Conservation (phyloP, 129 eudicot species). For the Pseudognaphalium luteoalbum region DNA sequence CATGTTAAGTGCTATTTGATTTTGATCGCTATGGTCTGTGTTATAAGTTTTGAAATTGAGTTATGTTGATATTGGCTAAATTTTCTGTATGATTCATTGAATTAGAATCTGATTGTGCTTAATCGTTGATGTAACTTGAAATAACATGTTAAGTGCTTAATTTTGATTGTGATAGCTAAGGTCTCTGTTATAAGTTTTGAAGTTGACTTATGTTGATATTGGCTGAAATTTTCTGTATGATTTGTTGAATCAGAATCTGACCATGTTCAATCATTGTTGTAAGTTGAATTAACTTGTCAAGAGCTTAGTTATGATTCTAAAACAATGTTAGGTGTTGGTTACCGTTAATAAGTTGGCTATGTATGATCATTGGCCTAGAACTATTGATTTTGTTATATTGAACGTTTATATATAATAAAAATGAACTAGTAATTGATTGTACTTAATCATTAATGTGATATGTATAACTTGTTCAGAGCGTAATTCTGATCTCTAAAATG, state of each 20-base stretch:
- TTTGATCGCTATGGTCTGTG: not conserved
- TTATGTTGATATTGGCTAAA: not conserved
- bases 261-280: not conserved
- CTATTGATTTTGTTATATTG: not conserved
- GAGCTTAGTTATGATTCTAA: not conserved
- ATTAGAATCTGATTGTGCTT: not conserved
- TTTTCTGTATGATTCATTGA: not conserved
- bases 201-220: not conserved
- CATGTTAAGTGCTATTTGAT: not conserved
- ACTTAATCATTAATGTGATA: not conserved
- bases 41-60: not conserved
- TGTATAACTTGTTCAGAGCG: slow-evolving; percentile 4
- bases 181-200: not conserved
- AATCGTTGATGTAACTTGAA: not conserved
- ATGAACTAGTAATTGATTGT: not conserved
- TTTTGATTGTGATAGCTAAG: not conserved
- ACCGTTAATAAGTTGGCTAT: not conserved
- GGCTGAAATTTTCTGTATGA: not conserved
- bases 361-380: not conserved
- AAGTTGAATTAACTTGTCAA: not conserved
- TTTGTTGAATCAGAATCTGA: not conserved
- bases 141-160: not conserved
- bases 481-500: not conserved
- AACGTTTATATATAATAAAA: too few species aligned
- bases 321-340: slow-evolving; percentile 10